Percentiles rank a stretch among this genome's conserved stretches.
phyloP scores from a whole-genome alignment of 306 rosid genomes.

The Macrotyloma uniflorum region DNA sequence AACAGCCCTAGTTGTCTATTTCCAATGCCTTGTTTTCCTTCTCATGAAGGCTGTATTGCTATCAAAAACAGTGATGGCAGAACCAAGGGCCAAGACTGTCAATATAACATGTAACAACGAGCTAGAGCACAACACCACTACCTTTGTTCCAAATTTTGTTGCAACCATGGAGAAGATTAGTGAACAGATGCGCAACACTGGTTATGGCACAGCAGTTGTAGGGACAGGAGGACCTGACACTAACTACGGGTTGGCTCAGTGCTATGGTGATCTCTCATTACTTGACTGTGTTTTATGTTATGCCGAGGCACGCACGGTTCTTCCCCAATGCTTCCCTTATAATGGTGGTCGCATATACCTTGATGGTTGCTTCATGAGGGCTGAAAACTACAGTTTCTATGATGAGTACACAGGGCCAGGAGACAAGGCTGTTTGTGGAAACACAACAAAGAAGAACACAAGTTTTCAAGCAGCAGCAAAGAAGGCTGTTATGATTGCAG shows the following conservation, averaged over 20 bases:
- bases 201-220: slow-evolving; percentile 57
- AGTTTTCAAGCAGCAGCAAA: slow-evolving; percentile 46
- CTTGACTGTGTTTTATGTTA: slow-evolving; percentile 73
- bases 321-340: slow-evolving; percentile 69
- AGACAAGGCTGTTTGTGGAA: slow-evolving; percentile 60
- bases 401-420: slow-evolving; percentile 54
- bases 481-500: slow-evolving; percentile 47
- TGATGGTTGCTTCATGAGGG: slow-evolving; percentile 88
- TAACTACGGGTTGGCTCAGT: slow-evolving; percentile 72
- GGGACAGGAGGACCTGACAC: slow-evolving; percentile 65
- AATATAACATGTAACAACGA: slow-evolving; percentile 45
- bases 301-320: slow-evolving; percentile 68
- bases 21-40: slow-evolving; percentile 33
- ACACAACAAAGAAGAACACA: slow-evolving; percentile 43
- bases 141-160: slow-evolving; percentile 64
- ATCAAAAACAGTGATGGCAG: slow-evolving; percentile 44
- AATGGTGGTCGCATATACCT: slow-evolving; percentile 68
- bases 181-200: slow-evolving; percentile 56
- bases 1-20: neutral
- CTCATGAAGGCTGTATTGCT: slow-evolving; percentile 31
- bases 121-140: slow-evolving; percentile 49
- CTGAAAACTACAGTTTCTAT: slow-evolving; percentile 66
- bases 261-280: slow-evolving; percentile 78
- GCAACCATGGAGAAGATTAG: slow-evolving; percentile 65
- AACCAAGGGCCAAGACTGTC: slow-evolving; percentile 62